Evolutionary conservation across 345 rosid genomes (phyloP).

Genomic region (Aethionema arabicum): DNA sequence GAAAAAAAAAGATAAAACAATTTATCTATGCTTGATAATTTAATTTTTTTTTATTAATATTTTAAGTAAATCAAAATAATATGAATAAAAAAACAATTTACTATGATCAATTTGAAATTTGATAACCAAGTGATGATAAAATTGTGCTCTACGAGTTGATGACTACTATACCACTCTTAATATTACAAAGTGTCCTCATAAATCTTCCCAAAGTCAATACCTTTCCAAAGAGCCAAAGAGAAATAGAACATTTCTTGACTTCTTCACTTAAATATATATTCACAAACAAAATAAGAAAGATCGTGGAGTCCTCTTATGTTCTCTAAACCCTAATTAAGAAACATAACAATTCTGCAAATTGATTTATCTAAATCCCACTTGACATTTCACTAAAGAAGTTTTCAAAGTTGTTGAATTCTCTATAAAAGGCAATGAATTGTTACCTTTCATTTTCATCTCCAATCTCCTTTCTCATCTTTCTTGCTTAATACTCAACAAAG

Average conservation of each 20-base stretch:
- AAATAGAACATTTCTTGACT: slow-evolving; percentile 8
- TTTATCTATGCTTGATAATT: too few relatives aligned
- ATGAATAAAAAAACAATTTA: too few relatives aligned
- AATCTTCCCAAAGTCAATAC: slow-evolving; percentile 6
- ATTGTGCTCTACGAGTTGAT: background rate
- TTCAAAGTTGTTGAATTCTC: slow-evolving; percentile 27
- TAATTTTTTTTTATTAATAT: too few relatives aligned
- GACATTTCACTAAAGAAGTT: slow-evolving; percentile 26
- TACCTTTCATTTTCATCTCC: slow-evolving; percentile 9
- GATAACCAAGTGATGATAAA: background rate
- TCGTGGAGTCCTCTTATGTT: slow-evolving; percentile 18
- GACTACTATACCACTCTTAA: background rate
- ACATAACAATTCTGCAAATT: slow-evolving; percentile 23
- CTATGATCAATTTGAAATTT: slow-evolving; percentile 9
- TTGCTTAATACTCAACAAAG: slow-evolving; percentile 22
- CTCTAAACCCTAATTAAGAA: slow-evolving; percentile 20
- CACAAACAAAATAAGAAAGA: slow-evolving; percentile 14
- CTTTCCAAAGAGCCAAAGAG: slow-evolving; percentile 20
- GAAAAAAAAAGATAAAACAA: too few relatives aligned
- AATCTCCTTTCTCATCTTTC: slow-evolving; percentile 3
- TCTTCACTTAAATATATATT: background rate
- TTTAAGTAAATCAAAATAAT: too few relatives aligned
- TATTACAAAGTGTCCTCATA: background rate
- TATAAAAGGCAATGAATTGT: slow-evolving; percentile 29
- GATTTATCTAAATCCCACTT: slow-evolving; percentile 21